phyloP scores from a whole-genome alignment of 192 early-diverging fungal genomes.

The Linnemannia elongata region DNA sequence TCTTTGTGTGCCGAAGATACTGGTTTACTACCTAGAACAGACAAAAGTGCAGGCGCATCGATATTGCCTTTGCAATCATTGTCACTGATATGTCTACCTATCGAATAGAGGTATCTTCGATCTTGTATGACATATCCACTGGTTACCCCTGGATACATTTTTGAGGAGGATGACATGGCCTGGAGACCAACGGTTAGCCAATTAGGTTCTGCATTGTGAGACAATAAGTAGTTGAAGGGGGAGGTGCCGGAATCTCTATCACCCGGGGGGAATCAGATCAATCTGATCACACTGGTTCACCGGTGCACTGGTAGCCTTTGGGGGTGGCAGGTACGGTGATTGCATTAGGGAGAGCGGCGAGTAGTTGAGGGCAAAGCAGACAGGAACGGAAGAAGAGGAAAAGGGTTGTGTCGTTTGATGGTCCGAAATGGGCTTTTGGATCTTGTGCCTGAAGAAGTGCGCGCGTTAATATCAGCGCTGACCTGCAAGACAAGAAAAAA shows the following conservation, averaged over 20 bases:
- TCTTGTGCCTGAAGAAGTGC: not conserved
- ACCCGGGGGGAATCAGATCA: not conserved
- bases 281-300: too few species aligned
- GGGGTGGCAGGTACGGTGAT: too few species aligned
- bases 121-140: too few species aligned
- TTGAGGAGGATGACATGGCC: not conserved
- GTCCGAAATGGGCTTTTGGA: not conserved
- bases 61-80: too few species aligned
- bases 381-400: not conserved
- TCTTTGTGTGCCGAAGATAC: not conserved
- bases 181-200: not conserved
- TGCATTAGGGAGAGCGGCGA: not conserved
- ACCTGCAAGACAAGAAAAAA: not conserved
- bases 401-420: conserved; percentile 1
- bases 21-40: too few species aligned
- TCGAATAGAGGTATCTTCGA: too few species aligned
- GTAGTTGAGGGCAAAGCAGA: not conserved
- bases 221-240: not conserved
- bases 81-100: too few species aligned
- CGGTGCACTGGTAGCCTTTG: too few species aligned
- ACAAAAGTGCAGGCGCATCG: too few species aligned
- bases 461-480: not conserved
- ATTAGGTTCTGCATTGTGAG: not conserved
- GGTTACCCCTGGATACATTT: not conserved
- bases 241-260: not conserved